Evolutionary conservation across 305 asterid genomes (phyloP).

Genomic region (Galium porrigens): DNA sequence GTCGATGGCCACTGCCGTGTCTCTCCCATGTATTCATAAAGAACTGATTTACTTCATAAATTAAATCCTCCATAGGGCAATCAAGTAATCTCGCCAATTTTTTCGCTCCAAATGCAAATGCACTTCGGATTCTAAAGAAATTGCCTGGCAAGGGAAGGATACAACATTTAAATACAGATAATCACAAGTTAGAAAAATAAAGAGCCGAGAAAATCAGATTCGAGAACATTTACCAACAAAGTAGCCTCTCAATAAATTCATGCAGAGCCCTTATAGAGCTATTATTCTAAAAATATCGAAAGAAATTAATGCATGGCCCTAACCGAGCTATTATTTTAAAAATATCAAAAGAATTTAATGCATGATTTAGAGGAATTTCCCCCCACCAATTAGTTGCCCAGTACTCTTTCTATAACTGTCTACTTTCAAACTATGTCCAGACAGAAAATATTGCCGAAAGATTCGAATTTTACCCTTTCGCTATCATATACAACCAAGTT

Average conservation of each 20-base stretch:
- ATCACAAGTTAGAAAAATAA: neutral
- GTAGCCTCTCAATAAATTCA: neutral
- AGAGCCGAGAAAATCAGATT: neutral
- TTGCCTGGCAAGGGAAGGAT: constrained; percentile 43
- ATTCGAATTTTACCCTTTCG: neutral
- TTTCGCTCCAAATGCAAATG: constrained; percentile 85
- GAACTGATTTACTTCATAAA: constrained; percentile 67
- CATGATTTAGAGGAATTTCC: neutral
- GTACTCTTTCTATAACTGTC: neutral
- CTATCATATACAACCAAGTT: neutral
- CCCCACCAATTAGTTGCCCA: neutral
- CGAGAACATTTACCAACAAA: neutral
- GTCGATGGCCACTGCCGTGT: constrained; percentile 70
- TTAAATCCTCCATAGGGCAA: constrained; percentile 49
- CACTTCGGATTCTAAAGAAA: constrained; percentile 80
- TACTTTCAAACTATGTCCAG: neutral
- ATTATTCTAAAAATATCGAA: neutral
- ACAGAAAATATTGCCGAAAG: no score
- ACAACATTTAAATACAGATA: neutral
- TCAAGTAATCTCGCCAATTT: constrained; percentile 58
- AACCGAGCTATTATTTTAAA: no score
- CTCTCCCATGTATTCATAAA: constrained; percentile 76
- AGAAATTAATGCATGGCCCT: neutral
- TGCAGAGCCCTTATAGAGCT: neutral
- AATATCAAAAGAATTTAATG: neutral